Base-by-base conservation (phyloP, 2,329 filamentous ascomycete species). In the Remersonia thermophila region DNA sequence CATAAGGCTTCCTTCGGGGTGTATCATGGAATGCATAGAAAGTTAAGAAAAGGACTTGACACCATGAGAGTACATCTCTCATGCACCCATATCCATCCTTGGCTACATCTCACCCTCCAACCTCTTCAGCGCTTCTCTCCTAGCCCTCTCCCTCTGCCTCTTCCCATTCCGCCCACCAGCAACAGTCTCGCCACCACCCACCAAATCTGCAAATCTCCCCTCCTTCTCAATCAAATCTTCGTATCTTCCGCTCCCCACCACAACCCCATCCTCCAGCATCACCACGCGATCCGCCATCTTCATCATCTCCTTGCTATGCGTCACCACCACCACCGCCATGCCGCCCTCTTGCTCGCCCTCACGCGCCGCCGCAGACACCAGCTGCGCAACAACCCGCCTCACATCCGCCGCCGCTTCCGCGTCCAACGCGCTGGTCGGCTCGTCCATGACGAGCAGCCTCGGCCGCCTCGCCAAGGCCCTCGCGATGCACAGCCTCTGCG, bases 281-380 rank as follows among this genome's bases (percentile, higher is more conserved):
- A 89, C 64, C 7, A 95, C 63, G 30, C 72, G 66, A 52, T 85
- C 77, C 1, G 80, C 82, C 40, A 83, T 71, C 39, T 69, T 67
- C 83, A 96, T 95, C 84, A 94, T 93, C 51, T 89, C 80, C 42
- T 64, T 66, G 38, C 70, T 73, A 58, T 95, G 89, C 33, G 86
- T 94, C 27, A 93, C 79, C 16, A 93, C 69, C 12, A 95, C 65
- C 0, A 93, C 73, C 0, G 81, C 81, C 55, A 84, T 69, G 0
- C 61, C 62, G 3, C 50, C 43, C 10, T 13, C 35, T 15, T 25
- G 6, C 8, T 26, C 25, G 9, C 29, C 28, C 13, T 14, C 15
- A 12, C 13, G 16, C 3, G 43, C 42, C 1, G 47, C 42, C 10
- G 6, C 5, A 28, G 7, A 7, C 12, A 78, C 61, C 1, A 91